A percentile compares a stretch with the other conserved stretches of the same genome.
phyloP scores from a whole-genome alignment of 495 filamentous ascomycete genomes.

The Talaromyces thailandensis region DNA sequence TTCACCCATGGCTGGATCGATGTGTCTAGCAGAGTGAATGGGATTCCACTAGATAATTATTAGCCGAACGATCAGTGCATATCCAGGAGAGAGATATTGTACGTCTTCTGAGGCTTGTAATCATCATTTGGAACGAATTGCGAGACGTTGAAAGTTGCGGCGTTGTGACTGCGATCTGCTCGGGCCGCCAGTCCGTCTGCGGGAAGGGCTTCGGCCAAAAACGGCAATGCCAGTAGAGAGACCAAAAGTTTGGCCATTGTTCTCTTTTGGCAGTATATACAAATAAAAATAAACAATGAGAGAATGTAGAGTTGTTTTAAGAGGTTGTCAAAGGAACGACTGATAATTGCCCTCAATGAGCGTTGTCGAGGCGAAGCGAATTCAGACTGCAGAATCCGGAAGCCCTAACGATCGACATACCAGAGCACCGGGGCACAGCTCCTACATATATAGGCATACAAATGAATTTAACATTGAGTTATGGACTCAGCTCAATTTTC shows the following conservation, averaged over 20 bases:
- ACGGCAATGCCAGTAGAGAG: constrained; percentile 5
- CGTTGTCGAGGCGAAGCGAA: background rate
- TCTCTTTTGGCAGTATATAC: background rate
- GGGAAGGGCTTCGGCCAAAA: background rate
- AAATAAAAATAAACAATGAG: background rate
- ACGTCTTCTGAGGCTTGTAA: background rate
- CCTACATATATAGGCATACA: background rate
- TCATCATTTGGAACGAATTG: background rate
- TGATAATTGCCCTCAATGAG: background rate
- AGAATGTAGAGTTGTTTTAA: too few species aligned
- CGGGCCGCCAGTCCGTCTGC: background rate
- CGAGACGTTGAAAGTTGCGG: background rate
- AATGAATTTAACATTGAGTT: background rate
- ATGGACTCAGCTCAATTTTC: background rate
- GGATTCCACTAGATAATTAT: constrained; percentile 11
- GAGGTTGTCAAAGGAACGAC: too few species aligned
- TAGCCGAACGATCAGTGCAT: background rate
- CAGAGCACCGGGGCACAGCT: background rate
- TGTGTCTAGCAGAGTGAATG: constrained; percentile 12
- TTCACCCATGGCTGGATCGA: constrained; percentile 12
- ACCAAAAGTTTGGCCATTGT: constrained; percentile 1
- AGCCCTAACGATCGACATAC: constrained; percentile 1
- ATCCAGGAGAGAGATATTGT: background rate
- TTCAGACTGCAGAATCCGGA: background rate
- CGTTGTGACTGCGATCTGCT: background rate